These are phyloP conservation scores for Bolboschoenus planiculmis DNA, from an alignment of 176 grass and related monocot genomes.

Conservation along the genomic window DNA sequence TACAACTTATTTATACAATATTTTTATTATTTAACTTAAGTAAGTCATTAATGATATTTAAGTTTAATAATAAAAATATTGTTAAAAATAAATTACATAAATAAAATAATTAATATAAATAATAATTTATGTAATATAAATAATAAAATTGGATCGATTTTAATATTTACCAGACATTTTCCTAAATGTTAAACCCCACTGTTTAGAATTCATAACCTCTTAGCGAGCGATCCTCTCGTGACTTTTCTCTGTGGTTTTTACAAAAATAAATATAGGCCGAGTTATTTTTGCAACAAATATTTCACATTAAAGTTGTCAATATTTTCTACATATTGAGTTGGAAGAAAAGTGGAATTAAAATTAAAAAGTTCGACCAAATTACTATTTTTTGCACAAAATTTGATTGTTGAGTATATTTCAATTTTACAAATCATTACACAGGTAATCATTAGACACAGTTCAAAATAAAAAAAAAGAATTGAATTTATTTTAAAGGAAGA, in stretches of 20 bases:
- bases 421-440: neutral
- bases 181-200: neutral
- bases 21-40: too few relatives aligned
- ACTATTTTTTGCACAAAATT: neutral
- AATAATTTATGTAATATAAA: too few relatives aligned
- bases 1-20: too few relatives aligned
- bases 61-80: too few relatives aligned
- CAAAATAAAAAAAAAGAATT: neutral
- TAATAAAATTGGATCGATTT: too few relatives aligned
- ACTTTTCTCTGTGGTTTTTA: neutral
- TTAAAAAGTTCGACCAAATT: neutral
- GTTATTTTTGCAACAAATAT: neutral
- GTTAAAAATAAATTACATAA: too few relatives aligned
- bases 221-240: neutral
- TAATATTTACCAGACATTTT: too few relatives aligned
- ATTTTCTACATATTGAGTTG: neutral
- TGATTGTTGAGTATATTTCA: neutral
- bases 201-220: neutral
- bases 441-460: neutral
- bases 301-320: neutral
- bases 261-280: neutral
- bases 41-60: too few relatives aligned
- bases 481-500: too few relatives aligned
- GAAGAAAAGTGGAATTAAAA: neutral
- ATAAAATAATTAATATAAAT: too few relatives aligned